Evolutionary conservation across 2,329 filamentous ascomycete genomes (phyloP).

Genomic region (Cladophialophora psammophila): DNA sequence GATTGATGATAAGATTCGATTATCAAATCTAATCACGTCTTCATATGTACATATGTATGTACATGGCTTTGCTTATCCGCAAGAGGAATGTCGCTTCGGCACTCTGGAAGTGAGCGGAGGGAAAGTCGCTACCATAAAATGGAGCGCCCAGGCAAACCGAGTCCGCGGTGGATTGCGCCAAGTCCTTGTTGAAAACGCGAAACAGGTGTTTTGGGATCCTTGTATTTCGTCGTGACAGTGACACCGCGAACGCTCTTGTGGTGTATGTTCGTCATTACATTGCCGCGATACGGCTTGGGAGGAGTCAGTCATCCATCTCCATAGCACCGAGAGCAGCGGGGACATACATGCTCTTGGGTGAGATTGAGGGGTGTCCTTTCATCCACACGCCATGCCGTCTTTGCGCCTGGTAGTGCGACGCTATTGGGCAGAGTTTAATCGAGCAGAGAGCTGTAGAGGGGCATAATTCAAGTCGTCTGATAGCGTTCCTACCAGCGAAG

Average conservation of each 20-base stretch:
- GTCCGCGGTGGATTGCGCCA: not conserved
- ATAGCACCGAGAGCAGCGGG: not conserved
- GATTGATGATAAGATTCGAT: not conserved
- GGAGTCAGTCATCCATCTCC: not conserved
- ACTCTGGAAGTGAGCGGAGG: not conserved
- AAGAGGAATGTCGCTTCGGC: not conserved
- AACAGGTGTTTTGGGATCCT: too few species aligned
- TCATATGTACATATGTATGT: not conserved
- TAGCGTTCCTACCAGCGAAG: too few species aligned
- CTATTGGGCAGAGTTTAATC: too few species aligned
- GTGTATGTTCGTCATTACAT: not conserved
- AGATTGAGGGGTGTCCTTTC: not conserved
- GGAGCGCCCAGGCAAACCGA: not conserved
- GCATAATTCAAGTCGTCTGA: too few species aligned
- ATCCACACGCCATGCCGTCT: not conserved
- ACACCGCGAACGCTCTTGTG: not conserved
- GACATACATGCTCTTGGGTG: not conserved
- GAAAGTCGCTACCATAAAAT: not conserved
- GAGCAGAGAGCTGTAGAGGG: too few species aligned
- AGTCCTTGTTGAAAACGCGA: not conserved
- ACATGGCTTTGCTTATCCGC: not conserved
- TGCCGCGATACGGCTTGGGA: not conserved
- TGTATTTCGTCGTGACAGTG: not conserved
- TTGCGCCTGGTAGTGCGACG: too few species aligned
- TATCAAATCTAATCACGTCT: slow-evolving; percentile 1